A percentile compares a stretch with the other conserved stretches of the same genome.
Conservation (phyloP, 495 filamentous ascomycete genomes). For the Cladorrhinum samala region DNA sequence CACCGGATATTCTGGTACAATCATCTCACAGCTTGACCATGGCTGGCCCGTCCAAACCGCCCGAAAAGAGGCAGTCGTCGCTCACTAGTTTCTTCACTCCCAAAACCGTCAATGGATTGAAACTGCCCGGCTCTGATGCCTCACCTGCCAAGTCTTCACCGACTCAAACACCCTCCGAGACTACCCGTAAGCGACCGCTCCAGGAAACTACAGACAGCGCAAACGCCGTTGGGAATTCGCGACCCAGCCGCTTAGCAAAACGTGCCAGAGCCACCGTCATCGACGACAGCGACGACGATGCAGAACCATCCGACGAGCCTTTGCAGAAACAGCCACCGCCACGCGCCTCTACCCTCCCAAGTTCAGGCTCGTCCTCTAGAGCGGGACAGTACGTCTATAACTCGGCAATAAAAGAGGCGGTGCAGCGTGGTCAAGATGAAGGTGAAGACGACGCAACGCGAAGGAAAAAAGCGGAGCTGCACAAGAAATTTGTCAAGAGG, state of each 20-base stretch:
- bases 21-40: constrained; percentile 19
- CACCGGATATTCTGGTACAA: background rate
- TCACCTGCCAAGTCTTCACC: background rate
- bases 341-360: background rate
- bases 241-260: constrained; percentile 33
- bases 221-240: constrained; percentile 29
- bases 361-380: constrained; percentile 20
- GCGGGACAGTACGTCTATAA: constrained; percentile 44
- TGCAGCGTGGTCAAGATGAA: constrained; percentile 34
- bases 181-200: constrained; percentile 40
- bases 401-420: constrained; percentile 18
- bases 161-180: constrained; percentile 9
- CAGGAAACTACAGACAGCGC: constrained; percentile 28
- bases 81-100: constrained; percentile 83
- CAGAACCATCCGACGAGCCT: constrained; percentile 3
- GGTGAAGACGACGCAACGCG: constrained; percentile 42
- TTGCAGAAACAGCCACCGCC: background rate
- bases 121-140: constrained; percentile 7
- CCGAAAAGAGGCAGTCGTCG: constrained; percentile 65
- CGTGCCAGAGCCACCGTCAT: constrained; percentile 30
- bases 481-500: constrained; percentile 83
- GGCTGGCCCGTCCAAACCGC: constrained; percentile 30
- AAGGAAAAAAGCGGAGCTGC: constrained; percentile 60
- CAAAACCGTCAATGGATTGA: constrained; percentile 43
- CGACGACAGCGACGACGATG: constrained; percentile 19